phyloP scores from a whole-genome alignment of 2,329 filamentous ascomycete genomes.

The Coleophoma eucalyptorum region DNA sequence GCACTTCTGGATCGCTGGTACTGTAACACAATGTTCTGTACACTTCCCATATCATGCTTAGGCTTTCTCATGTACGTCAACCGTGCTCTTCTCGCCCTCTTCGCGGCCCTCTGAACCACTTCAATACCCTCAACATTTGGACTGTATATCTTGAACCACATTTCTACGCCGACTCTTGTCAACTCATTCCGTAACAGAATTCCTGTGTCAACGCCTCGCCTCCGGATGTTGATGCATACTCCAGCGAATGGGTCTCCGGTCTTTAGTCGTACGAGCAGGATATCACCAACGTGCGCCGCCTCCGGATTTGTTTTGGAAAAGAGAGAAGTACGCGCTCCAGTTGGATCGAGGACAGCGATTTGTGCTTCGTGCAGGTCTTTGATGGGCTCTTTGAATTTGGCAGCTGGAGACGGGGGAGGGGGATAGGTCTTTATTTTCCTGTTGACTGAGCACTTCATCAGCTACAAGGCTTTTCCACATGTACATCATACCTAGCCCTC shows the following conservation, averaged over 20 bases:
- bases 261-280: slow-evolving; percentile 83
- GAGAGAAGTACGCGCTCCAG: slow-evolving; percentile 74
- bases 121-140: slow-evolving; percentile 89
- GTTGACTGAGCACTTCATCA: slow-evolving; percentile 21
- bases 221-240: slow-evolving; percentile 81
- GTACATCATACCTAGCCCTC: neutral
- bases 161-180: slow-evolving; percentile 85
- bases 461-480: neutral
- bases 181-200: slow-evolving; percentile 84
- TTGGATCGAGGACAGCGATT: slow-evolving; percentile 75
- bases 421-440: slow-evolving; percentile 48
- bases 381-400: slow-evolving; percentile 64
- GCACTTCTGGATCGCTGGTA: slow-evolving; percentile 53
- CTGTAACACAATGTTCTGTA: slow-evolving; percentile 72
- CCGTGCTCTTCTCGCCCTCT: slow-evolving; percentile 81
- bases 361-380: slow-evolving; percentile 63
- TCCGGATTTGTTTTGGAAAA: slow-evolving; percentile 78
- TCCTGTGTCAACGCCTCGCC: slow-evolving; percentile 83
- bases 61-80: slow-evolving; percentile 89
- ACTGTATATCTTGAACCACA: slow-evolving; percentile 96
- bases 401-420: slow-evolving; percentile 49
- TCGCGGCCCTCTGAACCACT: slow-evolving; percentile 81
- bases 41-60: slow-evolving; percentile 81
- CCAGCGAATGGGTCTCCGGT: slow-evolving; percentile 87
- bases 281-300: slow-evolving; percentile 79